Base-by-base conservation (phyloP, 345 rosid genomes). In the Moringa oleifera region DNA sequence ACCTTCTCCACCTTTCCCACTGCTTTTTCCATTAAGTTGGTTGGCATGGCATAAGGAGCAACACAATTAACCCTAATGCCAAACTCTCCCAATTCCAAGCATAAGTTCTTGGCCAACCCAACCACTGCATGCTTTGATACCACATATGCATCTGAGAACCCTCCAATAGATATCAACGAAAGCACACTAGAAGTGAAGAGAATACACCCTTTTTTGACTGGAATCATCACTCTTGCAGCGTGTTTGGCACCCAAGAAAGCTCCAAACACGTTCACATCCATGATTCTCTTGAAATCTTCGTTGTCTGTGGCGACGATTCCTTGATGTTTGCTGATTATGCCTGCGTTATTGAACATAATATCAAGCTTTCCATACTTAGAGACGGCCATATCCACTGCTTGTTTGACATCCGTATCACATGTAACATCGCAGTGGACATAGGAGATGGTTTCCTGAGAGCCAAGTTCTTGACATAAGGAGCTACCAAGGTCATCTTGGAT, bases 1-100 rank as follows among this genome's bases (percentile, higher is more conserved):
- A 87, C 81, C 55, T 72, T n/a, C 59, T 19, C 33, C 45, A 6
- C 83, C 74, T 47, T 68, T 22, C 73, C 75, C 28, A 58, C 76
- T 63, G 47, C 61, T 77, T 13, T 74, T 80, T 0, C 3, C 52
- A 55, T 24, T 2, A 85, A 75, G 18, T 85, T 85, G 1, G 95
- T 87, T 8, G 73, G 88, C 1, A 87, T 77, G 20, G 88, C 95
- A 51, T 63, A 87, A 0, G 95, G 90, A 4, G 95, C 77, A 0
- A 87, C 53, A 51, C 82, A 79, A 19, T 87, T 87, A 45, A 87
- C 90, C 55, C 95, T 71, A 56, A 87, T 85, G 73, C 95, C 95
- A 25, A 82, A 47, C 13, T 62, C 75, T 64, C 90, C 95, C 12
- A 87, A 79, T 77, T 85, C 94, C 17, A 81, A 66, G 22, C 86